phyloP scores from a whole-genome alignment of 345 rosid genomes.

The Physaria fendleri region DNA sequence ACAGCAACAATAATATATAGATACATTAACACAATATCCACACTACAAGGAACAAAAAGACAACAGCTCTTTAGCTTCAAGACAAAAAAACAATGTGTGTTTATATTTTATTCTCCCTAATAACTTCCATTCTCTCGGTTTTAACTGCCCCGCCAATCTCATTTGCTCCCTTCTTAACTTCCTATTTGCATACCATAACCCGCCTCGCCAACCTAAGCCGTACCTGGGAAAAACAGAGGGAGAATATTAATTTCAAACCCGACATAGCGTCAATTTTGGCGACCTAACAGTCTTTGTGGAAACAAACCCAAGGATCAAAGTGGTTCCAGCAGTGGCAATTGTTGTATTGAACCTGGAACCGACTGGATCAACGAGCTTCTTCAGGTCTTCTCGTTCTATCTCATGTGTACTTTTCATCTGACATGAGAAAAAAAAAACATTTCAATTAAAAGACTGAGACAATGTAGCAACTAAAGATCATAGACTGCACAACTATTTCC shows the following conservation, averaged over 20 bases:
- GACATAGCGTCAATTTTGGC: background rate
- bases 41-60: background rate
- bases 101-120: slow-evolving; percentile 43
- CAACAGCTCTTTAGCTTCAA: slow-evolving; percentile 12
- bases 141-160: slow-evolving; percentile 67
- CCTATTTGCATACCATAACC: slow-evolving; percentile 82
- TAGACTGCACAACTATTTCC: no score
- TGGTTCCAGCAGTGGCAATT: slow-evolving; percentile 73
- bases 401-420: slow-evolving; percentile 57
- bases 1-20: background rate
- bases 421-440: background rate
- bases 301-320: slow-evolving; percentile 73
- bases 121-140: slow-evolving; percentile 65
- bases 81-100: slow-evolving; percentile 1
- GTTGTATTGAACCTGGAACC: slow-evolving; percentile 41
- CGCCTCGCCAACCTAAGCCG: slow-evolving; percentile 94
- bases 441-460: background rate
- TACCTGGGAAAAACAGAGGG: slow-evolving; percentile 40
- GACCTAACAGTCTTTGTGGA: slow-evolving; percentile 2
- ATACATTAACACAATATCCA: background rate
- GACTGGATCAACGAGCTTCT: slow-evolving; percentile 70
- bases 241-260: background rate
- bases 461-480: background rate
- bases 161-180: slow-evolving; percentile 72
- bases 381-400: slow-evolving; percentile 60